Conservation (phyloP, 176 grass and related monocot species). For the Tillandsia leiboldiana region DNA sequence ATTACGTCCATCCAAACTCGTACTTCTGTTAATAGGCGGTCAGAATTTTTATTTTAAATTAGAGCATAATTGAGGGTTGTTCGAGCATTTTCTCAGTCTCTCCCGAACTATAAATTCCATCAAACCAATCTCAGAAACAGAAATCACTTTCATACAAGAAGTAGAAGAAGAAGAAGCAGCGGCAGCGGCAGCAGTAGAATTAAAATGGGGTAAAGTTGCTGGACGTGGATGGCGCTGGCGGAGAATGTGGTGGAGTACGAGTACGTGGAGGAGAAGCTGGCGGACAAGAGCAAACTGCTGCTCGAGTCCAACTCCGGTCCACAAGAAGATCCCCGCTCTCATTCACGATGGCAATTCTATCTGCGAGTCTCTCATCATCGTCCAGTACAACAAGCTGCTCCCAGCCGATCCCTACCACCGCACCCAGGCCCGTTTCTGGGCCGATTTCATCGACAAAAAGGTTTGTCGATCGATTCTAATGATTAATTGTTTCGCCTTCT, state of each 20-base stretch:
- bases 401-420: slow-evolving; percentile 33
- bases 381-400: slow-evolving; percentile 41
- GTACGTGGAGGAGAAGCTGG: slow-evolving; percentile 41
- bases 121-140: too few relatives aligned
- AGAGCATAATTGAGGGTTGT: too few relatives aligned
- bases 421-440: slow-evolving; percentile 51
- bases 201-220: slow-evolving; percentile 24
- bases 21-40: too few relatives aligned
- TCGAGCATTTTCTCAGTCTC: too few relatives aligned
- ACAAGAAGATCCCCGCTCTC: slow-evolving; percentile 53
- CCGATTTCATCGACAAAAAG: slow-evolving; percentile 45
- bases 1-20: too few relatives aligned
- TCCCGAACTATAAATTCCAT: too few relatives aligned
- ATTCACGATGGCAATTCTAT: slow-evolving; percentile 39
- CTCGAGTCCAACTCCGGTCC: slow-evolving; percentile 61
- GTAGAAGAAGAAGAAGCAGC: too few relatives aligned
- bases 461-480: background rate
- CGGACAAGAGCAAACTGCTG: slow-evolving; percentile 41
- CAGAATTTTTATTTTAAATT: too few relatives aligned
- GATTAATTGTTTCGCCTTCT: too few relatives aligned
- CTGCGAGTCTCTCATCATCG: slow-evolving; percentile 48
- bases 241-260: slow-evolving; percentile 66
- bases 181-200: slow-evolving; percentile 24
- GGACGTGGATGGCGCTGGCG: slow-evolving; percentile 41
- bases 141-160: too few relatives aligned